Percentiles rank a stretch among this genome's conserved stretches.
phyloP scores from a whole-genome alignment of 2,329 filamentous ascomycete species.

The Phyllosticta paracitricarpa region DNA sequence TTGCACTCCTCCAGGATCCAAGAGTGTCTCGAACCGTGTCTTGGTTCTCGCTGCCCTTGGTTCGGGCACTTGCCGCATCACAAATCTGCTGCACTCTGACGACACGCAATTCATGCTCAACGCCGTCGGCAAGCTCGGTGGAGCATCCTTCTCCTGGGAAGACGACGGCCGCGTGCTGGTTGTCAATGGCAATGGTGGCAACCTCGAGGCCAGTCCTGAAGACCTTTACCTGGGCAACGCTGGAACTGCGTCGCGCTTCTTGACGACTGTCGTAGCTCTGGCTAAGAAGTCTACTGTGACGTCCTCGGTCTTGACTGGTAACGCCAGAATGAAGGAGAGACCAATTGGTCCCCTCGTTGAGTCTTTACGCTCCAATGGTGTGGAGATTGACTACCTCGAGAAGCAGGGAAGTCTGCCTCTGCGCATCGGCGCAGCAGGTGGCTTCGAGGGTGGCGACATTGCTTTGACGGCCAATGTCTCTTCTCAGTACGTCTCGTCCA shows the following conservation, averaged over 20 bases:
- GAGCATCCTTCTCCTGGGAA: slow-evolving; percentile 87
- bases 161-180: slow-evolving; percentile 86
- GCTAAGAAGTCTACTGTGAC: slow-evolving; percentile 56
- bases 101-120: slow-evolving; percentile 97
- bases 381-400: slow-evolving; percentile 78
- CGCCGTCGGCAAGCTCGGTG: slow-evolving; percentile 74
- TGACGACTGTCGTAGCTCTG: slow-evolving; percentile 83
- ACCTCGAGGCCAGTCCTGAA: slow-evolving; percentile 62
- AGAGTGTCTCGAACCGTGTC: slow-evolving; percentile 94
- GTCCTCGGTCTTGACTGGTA: slow-evolving; percentile 79
- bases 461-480: slow-evolving; percentile 91
- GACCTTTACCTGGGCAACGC: slow-evolving; percentile 92
- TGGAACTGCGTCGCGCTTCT: slow-evolving; percentile 87
- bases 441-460: slow-evolving; percentile 64
- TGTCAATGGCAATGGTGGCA: slow-evolving; percentile 83
- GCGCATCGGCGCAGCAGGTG: slow-evolving; percentile 56
- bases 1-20: slow-evolving; percentile 86
- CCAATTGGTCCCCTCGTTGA: slow-evolving; percentile 91
- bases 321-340: slow-evolving; percentile 89
- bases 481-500: slow-evolving; percentile 96
- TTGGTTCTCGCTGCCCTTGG: slow-evolving; percentile 89
- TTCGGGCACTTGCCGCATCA: slow-evolving; percentile 74
- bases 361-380: slow-evolving; percentile 75
- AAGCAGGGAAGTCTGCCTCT: slow-evolving; percentile 76
- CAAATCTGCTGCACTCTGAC: slow-evolving; percentile 88